Conservation (phyloP, 208 protist genomes). For the Leishmania gerbilli region DNA sequence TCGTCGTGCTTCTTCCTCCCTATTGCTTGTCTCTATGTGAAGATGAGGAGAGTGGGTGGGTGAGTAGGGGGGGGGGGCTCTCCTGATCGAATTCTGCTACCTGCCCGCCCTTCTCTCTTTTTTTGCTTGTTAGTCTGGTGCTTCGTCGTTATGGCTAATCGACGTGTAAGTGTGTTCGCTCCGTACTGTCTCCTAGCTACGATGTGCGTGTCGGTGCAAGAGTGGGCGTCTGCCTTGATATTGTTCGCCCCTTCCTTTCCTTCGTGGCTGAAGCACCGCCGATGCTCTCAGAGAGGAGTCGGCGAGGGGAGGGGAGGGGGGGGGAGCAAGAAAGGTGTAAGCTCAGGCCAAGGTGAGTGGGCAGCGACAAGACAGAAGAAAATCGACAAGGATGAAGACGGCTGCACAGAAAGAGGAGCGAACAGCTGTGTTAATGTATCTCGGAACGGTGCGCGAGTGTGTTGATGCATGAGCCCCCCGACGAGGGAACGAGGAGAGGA, state of each 20-base stretch:
- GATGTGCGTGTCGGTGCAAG: not conserved
- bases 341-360: not conserved
- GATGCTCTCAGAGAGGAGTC: not conserved
- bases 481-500: not conserved
- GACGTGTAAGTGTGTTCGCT: not conserved
- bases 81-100: not conserved
- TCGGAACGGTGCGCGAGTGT: not conserved
- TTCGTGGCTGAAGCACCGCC: not conserved
- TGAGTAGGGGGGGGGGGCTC: not conserved
- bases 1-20: not conserved
- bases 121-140: not conserved
- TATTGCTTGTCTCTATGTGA: not conserved
- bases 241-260: not conserved
- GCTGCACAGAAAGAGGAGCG: not conserved
- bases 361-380: not conserved
- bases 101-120: not conserved
- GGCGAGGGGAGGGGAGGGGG: no score
- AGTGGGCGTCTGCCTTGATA: not conserved
- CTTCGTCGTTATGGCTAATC: not conserved
- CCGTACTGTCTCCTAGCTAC: not conserved
- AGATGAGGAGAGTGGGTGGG: not conserved
- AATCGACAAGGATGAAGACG: not conserved
- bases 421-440: not conserved
- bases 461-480: not conserved
- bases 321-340: not conserved